phyloP scores from a whole-genome alignment of 2,329 filamentous ascomycete genomes.

The Stachybotrys elegans region DNA sequence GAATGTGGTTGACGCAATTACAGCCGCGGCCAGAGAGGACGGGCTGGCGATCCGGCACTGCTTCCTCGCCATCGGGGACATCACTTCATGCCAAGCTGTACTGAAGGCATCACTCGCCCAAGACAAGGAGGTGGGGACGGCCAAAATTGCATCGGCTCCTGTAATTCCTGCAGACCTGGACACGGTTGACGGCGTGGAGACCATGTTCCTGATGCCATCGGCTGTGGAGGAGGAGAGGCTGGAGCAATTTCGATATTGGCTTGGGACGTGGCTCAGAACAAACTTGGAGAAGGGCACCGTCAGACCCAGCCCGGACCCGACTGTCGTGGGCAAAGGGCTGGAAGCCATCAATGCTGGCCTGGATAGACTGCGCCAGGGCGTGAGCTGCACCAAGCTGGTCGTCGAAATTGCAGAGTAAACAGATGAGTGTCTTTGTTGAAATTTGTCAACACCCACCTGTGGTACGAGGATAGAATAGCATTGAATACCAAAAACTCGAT shows the following conservation, averaged over 20 bases:
- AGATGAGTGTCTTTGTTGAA: too few species aligned
- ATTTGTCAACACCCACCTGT: too few species aligned
- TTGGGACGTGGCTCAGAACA: slow-evolving; percentile 30
- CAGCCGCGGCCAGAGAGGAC: slow-evolving; percentile 29
- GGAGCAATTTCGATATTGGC: slow-evolving; percentile 32
- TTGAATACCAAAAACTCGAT: too few species aligned
- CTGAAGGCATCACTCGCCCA: slow-evolving; percentile 24
- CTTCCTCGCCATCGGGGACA: slow-evolving; percentile 34
- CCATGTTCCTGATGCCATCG: slow-evolving; percentile 32
- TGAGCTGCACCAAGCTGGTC: slow-evolving; percentile 38
- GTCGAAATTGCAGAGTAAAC: slow-evolving; percentile 29
- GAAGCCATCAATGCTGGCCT: slow-evolving; percentile 31
- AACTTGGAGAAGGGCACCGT: slow-evolving; percentile 25
- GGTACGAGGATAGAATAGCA: too few species aligned
- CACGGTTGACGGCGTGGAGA: slow-evolving; percentile 26
- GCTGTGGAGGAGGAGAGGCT: slow-evolving; percentile 25
- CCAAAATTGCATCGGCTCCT: slow-evolving; percentile 33
- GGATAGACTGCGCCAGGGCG: slow-evolving; percentile 27
- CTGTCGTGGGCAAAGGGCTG: slow-evolving; percentile 30
- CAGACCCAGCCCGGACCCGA: slow-evolving; percentile 32
- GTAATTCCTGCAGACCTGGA: slow-evolving; percentile 23
- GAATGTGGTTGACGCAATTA: slow-evolving; percentile 23
- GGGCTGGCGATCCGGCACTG: slow-evolving; percentile 31
- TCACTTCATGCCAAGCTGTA: slow-evolving; percentile 29
- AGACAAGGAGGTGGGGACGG: slow-evolving; percentile 4